Conservation (phyloP, 768 basidiomycete genomes). For the Mycena vitilis region DNA sequence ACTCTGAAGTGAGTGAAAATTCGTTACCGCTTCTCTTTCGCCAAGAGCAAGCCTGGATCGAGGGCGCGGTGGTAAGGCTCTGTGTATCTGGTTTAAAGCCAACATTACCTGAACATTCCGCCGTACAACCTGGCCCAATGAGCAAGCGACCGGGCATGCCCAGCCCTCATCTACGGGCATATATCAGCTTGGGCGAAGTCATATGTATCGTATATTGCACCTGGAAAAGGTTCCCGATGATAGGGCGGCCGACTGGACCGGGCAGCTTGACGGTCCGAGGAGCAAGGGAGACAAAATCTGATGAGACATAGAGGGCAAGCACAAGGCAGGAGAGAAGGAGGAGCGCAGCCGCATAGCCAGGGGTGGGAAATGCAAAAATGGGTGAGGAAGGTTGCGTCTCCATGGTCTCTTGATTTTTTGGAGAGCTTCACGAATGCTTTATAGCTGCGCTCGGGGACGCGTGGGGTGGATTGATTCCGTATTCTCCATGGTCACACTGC, state of each 20-base stretch:
- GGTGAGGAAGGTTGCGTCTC: neutral
- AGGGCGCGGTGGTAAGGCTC: neutral
- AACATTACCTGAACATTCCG: slow-evolving; percentile 28
- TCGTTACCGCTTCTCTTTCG: slow-evolving; percentile 24
- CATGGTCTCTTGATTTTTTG: neutral
- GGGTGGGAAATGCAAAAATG: neutral
- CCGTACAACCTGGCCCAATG: slow-evolving; percentile 25
- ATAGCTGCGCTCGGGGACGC: neutral
- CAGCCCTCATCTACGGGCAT: slow-evolving; percentile 22
- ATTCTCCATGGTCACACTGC: neutral
- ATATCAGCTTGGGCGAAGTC: neutral
- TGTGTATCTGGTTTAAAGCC: neutral
- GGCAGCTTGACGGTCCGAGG: slow-evolving; percentile 22
- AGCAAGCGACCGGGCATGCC: slow-evolving; percentile 24
- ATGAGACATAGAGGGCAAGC: neutral
- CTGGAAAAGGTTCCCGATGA: slow-evolving; percentile 25
- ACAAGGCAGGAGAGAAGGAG: slow-evolving; percentile 3
- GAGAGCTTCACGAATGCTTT: neutral
- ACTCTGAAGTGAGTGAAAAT: too few species aligned
- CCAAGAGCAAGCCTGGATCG: slow-evolving; percentile 17
- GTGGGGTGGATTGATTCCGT: neutral
- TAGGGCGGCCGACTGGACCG: slow-evolving; percentile 18
- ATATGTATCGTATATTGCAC: neutral
- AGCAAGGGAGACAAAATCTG: neutral
- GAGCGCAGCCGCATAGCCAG: neutral